Base-by-base conservation (phyloP, 768 basidiomycete genomes). In the Suillus occidentalis region DNA sequence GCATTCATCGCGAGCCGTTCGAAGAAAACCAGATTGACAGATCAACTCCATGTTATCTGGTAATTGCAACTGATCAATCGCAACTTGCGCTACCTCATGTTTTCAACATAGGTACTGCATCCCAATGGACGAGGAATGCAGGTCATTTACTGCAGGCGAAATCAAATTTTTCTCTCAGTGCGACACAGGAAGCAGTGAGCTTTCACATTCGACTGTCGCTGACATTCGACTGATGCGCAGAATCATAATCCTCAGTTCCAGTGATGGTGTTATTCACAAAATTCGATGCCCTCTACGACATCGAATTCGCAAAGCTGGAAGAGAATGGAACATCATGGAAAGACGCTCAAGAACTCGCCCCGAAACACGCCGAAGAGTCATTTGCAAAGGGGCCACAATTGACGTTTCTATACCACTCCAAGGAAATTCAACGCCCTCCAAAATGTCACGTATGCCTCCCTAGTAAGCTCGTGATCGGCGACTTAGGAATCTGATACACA, bases 41-140 rank as follows among this genome's bases (percentile, higher is more conserved):
- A n/a, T 45, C 8, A 74, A 40, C 52, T 82, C 16, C 80, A 82
- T 72, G 79, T 68, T 0, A 80, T 82, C 31, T 82, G 80, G 80
- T 79, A 59, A 14, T 49, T 49, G 14, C 13, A 16, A 6, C 67
- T 40, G 63, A 53, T 10, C 39, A 20, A 7, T 63, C 10, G 3
- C 1, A 42, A 39, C 18, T n/a, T 37, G 53, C 22, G 25, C 49
- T 62, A 60, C 36, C 40, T 55, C 37, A 37, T 14, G 22, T 18
- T 56, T 56, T 36, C 43, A 31, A 20, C n/a, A 22, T 61, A 82
- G 81, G 81, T 82, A 76, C 60, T 82, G 81, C 63, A 72, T 82
- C 60, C 68, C 69, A 3, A 72, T 75, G 58, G 66, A 76, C 64
- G 67, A 69, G 1, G 25, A 55, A 52, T 59, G 62, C 22, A 64